Evolutionary conservation across 1,284 basidiomycete species (phyloP).

Genomic region (Malassezia restricta): DNA sequence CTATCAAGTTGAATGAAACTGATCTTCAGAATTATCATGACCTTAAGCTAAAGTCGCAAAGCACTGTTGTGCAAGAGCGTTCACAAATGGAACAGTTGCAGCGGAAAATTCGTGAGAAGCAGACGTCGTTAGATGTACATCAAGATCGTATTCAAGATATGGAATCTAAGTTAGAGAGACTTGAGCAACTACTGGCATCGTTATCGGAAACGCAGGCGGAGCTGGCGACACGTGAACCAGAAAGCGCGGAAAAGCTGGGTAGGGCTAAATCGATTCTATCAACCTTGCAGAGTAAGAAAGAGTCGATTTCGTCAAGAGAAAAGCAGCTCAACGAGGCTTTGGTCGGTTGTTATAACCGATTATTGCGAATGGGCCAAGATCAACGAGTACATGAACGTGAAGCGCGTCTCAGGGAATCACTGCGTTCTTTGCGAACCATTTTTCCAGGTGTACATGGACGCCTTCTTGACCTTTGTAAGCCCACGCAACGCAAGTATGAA

Average conservation of each 20-base stretch:
- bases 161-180: slow-evolving; percentile 55
- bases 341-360: slow-evolving; percentile 65
- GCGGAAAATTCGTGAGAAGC: slow-evolving; percentile 68
- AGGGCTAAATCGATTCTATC: slow-evolving; percentile 59
- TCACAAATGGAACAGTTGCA: slow-evolving; percentile 67
- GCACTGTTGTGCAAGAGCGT: slow-evolving; percentile 71
- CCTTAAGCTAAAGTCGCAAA: slow-evolving; percentile 55
- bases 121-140: slow-evolving; percentile 53
- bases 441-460: slow-evolving; percentile 54
- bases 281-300: slow-evolving; percentile 62
- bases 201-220: slow-evolving; percentile 55
- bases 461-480: slow-evolving; percentile 82
- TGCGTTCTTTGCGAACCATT: slow-evolving; percentile 62
- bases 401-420: slow-evolving; percentile 67
- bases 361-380: slow-evolving; percentile 51
- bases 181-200: slow-evolving; percentile 55
- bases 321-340: slow-evolving; percentile 67
- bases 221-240: slow-evolving; percentile 34
- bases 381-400: slow-evolving; percentile 66
- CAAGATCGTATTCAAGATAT: slow-evolving; percentile 58
- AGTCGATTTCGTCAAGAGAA: slow-evolving; percentile 50
- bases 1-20: slow-evolving; percentile 66
- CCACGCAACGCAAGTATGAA: slow-evolving; percentile 82
- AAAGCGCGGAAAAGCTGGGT: slow-evolving; percentile 16
- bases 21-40: slow-evolving; percentile 73